These are phyloP conservation scores for Komagataella phaffii DNA, from an alignment of 805 yeast genomes.

Conservation along the genomic window DNA sequence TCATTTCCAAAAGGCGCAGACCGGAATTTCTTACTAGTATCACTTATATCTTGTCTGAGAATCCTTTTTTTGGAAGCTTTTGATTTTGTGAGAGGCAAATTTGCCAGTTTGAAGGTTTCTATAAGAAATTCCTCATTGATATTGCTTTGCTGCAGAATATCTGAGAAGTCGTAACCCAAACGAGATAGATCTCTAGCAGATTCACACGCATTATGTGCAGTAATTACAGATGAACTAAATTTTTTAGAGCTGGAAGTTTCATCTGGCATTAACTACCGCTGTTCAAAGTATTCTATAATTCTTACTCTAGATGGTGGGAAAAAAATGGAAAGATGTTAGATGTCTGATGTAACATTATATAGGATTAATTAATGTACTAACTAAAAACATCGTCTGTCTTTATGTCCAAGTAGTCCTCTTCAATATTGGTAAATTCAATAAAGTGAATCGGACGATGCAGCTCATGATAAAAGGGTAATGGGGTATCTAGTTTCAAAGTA, in stretches of 20 bases:
- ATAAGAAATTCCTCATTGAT: neutral
- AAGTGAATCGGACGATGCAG: conserved; percentile 85
- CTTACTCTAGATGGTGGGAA: neutral
- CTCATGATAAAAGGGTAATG: conserved; percentile 74
- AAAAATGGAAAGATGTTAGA: neutral
- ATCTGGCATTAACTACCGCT: neutral
- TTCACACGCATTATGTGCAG: conserved; percentile 3
- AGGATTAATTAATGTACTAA: conserved; percentile 9
- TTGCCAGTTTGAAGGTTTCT: neutral
- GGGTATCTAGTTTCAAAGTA: conserved; percentile 62
- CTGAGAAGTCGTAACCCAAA: conserved; percentile 9
- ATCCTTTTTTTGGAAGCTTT: neutral
- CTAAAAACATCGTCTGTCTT: conserved; percentile 55
- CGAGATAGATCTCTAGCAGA: conserved; percentile 11
- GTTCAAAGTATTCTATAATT: neutral
- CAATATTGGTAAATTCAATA: conserved; percentile 55
- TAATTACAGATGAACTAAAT: neutral
- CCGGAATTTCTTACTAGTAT: neutral
- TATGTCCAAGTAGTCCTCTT: conserved; percentile 40
- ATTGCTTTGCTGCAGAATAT: conserved; percentile 4
- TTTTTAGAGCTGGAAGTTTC: neutral
- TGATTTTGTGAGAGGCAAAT: neutral
- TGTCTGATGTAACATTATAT: neutral
- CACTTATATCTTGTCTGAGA: neutral
- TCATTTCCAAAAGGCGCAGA: conserved; percentile 7